Evolutionary conservation across 371 early-diverging fungal genomes (phyloP).

Genomic region (Circinella umbellata): DNA sequence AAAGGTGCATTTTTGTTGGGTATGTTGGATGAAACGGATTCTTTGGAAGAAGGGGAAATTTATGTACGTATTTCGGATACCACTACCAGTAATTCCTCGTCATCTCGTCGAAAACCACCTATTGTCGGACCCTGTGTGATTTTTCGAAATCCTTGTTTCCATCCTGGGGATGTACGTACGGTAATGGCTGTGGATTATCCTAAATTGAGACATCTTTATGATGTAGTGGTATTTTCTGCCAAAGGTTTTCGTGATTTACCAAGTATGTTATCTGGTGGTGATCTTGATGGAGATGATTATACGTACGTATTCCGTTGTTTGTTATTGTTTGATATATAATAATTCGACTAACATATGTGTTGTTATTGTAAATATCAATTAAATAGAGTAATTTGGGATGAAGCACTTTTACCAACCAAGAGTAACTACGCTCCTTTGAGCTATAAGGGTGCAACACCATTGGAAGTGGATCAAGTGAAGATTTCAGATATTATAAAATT

Average conservation of each 20-base stretch:
- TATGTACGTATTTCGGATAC: conserved; percentile 63
- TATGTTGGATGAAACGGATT: conserved; percentile 77
- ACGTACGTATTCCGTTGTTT: conserved; percentile 31
- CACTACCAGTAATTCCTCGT: conserved; percentile 6
- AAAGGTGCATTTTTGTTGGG: conserved; percentile 77
- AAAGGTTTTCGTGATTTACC: conserved; percentile 77
- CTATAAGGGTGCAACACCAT: conserved; percentile 47
- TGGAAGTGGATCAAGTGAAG: conserved; percentile 29
- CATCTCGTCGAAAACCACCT: conserved; percentile 22
- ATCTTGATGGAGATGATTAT: conserved; percentile 88
- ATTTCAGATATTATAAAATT: conserved; percentile 66
- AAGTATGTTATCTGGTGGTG: conserved; percentile 85
- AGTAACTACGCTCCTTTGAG: conserved; percentile 63
- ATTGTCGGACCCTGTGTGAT: conserved; percentile 61
- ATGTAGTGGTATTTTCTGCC: conserved; percentile 82
- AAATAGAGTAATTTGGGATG: conserved; percentile 72
- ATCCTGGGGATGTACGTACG: conserved; percentile 84
- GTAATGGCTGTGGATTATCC: conserved; percentile 70
- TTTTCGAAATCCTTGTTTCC: conserved; percentile 78
- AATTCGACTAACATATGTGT: background rate
- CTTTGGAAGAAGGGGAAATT: conserved; percentile 69
- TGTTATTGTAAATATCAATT: background rate
- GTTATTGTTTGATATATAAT: background rate
- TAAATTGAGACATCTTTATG: conserved; percentile 60
- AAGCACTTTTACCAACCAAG: conserved; percentile 55